These are phyloP conservation scores for Backusella morwellensis DNA, from an alignment of 192 early-diverging fungal species.

Conservation along the genomic window DNA sequence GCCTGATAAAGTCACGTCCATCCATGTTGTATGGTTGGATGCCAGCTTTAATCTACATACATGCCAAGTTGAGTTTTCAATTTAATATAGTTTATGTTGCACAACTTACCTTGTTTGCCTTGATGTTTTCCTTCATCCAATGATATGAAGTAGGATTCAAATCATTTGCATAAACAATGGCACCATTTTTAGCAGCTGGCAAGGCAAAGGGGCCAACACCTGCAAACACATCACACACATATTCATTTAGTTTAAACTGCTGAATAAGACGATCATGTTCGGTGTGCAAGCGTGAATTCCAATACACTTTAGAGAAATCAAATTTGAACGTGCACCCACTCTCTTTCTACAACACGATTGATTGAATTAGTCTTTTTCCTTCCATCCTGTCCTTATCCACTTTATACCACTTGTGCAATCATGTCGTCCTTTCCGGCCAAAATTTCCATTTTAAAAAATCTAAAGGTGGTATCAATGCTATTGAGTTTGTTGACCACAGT, in stretches of 20 bases:
- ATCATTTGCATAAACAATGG: slow-evolving; percentile 94
- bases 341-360: slow-evolving; percentile 61
- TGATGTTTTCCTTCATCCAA: slow-evolving; percentile 77
- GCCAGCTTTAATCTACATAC: neutral
- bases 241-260: slow-evolving; percentile 64
- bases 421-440: slow-evolving; percentile 87
- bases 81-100: neutral
- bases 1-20: slow-evolving; percentile 84
- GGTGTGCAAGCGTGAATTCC: slow-evolving; percentile 95
- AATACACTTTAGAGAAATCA: slow-evolving; percentile 97
- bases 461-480: slow-evolving; percentile 92
- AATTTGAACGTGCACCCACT: slow-evolving; percentile 88
- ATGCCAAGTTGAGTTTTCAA: neutral
- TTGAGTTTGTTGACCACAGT: slow-evolving; percentile 98
- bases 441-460: slow-evolving; percentile 97
- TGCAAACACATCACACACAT: slow-evolving; percentile 93
- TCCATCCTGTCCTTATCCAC: neutral
- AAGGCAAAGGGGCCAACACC: slow-evolving; percentile 96
- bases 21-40: slow-evolving; percentile 78
- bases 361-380: neutral
- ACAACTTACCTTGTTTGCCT: slow-evolving; percentile 72
- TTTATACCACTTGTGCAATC: slow-evolving; percentile 77
- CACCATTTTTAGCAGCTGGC: slow-evolving; percentile 82
- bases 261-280: slow-evolving; percentile 92
- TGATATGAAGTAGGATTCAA: slow-evolving; percentile 89